These are phyloP conservation scores for Rhinocladiella similis DNA, from an alignment of 2,329 filamentous ascomycete species.

Conservation along the genomic window DNA sequence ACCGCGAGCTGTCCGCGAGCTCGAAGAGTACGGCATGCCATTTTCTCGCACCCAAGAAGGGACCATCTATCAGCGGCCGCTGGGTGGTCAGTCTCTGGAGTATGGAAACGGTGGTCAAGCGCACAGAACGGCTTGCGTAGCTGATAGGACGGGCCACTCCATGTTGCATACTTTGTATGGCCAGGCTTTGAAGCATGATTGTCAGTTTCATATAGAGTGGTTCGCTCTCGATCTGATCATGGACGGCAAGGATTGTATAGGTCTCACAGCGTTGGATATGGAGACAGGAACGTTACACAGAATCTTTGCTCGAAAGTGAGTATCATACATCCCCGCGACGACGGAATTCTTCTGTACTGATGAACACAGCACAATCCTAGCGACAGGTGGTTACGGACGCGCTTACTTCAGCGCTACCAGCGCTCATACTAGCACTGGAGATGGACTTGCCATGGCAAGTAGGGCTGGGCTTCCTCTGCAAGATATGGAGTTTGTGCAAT, in stretches of 20 bases:
- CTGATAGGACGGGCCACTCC: slow-evolving; percentile 94
- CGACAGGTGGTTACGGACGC: slow-evolving; percentile 95
- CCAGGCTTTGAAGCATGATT: slow-evolving; percentile 94
- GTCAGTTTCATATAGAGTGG: slow-evolving; percentile 99
- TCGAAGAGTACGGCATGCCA: slow-evolving; percentile 96
- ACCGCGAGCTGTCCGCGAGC: slow-evolving; percentile 56
- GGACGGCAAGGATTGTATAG: slow-evolving; percentile 95
- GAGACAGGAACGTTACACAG: slow-evolving; percentile 97
- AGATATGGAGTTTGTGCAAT: slow-evolving; percentile 99
- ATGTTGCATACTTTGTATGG: slow-evolving; percentile 98
- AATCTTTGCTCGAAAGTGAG: slow-evolving; percentile 81
- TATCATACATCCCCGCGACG: neutral
- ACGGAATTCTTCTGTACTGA: neutral
- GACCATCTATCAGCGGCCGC: slow-evolving; percentile 97
- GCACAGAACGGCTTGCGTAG: slow-evolving; percentile 94
- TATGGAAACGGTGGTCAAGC: slow-evolving; percentile 97
- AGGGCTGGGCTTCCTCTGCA: slow-evolving; percentile 97
- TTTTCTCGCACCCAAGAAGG: slow-evolving; percentile 92
- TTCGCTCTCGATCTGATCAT: slow-evolving; percentile 96
- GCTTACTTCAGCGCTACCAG: slow-evolving; percentile 98
- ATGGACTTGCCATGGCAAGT: slow-evolving; percentile 99
- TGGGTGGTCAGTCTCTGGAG: slow-evolving; percentile 94
- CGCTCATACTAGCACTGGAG: slow-evolving; percentile 96
- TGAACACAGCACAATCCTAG: slow-evolving; percentile 71
- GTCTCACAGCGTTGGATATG: slow-evolving; percentile 97